Conservation (phyloP, 2,329 filamentous ascomycete species). For the Diplodia intermedia region DNA sequence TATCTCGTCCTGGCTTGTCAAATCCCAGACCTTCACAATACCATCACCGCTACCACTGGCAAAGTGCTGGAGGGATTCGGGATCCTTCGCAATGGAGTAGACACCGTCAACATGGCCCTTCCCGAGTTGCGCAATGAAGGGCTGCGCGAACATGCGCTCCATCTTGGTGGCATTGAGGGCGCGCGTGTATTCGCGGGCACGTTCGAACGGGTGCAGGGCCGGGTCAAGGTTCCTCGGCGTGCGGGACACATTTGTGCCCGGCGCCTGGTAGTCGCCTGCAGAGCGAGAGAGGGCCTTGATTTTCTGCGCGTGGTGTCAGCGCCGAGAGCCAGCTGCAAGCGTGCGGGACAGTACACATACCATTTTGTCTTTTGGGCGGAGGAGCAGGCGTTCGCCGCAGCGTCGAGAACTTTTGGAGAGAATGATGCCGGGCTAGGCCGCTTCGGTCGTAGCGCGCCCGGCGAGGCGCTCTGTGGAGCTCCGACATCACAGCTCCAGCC, state of each 20-base stretch:
- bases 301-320: slow-evolving; percentile 38
- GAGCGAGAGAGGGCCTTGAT: slow-evolving; percentile 70
- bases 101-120: slow-evolving; percentile 88
- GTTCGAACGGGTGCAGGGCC: slow-evolving; percentile 86
- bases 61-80: slow-evolving; percentile 40
- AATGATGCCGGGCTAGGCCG: background rate
- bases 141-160: slow-evolving; percentile 87
- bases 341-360: slow-evolving; percentile 3
- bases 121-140: slow-evolving; percentile 86
- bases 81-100: slow-evolving; percentile 58
- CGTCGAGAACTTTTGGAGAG: slow-evolving; percentile 32
- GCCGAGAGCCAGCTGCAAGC: background rate
- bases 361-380: slow-evolving; percentile 31
- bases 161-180: slow-evolving; percentile 87
- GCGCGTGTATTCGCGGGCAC: slow-evolving; percentile 82
- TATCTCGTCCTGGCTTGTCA: slow-evolving; percentile 73
- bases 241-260: slow-evolving; percentile 70
- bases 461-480: slow-evolving; percentile 18
- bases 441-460: slow-evolving; percentile 10
- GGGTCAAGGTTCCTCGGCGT: slow-evolving; percentile 78
- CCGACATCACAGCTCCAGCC: slow-evolving; percentile 32
- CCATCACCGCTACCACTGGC: slow-evolving; percentile 71
- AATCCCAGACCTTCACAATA: slow-evolving; percentile 91
- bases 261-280: slow-evolving; percentile 68
- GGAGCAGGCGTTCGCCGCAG: slow-evolving; percentile 30